Percentiles rank a stretch among this genome's conserved stretches.
Conservation (phyloP, 2,329 filamentous ascomycete genomes). For the Pseudocercospora vitis region DNA sequence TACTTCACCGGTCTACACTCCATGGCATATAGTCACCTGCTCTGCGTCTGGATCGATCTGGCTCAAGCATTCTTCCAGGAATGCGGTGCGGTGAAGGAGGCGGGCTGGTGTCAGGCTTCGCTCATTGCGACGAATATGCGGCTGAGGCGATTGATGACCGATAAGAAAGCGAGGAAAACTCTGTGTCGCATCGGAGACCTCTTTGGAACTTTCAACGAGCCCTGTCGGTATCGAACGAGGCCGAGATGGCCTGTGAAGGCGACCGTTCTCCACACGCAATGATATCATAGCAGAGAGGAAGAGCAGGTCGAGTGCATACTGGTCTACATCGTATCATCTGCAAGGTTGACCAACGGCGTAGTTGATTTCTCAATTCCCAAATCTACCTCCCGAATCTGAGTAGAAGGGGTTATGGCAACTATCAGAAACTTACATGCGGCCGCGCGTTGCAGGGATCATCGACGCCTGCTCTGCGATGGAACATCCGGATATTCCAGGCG, state of each 20-base stretch:
- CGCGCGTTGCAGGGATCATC: no score
- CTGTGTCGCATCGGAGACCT: slow-evolving; percentile 18
- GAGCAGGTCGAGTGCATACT: no score
- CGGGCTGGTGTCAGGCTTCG: slow-evolving; percentile 18
- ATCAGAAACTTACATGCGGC: no score
- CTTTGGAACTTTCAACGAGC: slow-evolving; percentile 11
- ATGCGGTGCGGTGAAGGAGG: slow-evolving; percentile 11
- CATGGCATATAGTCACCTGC: slow-evolving; percentile 12
- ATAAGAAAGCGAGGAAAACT: slow-evolving; percentile 2
- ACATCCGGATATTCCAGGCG: no score
- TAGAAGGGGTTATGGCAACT: no score
- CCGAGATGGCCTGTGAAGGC: neutral
- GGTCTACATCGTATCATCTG: no score
- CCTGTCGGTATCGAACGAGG: slow-evolving; percentile 15
- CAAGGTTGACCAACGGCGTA: no score
- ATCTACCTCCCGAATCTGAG: no score
- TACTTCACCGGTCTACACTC: slow-evolving; percentile 19
- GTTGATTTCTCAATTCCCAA: no score
- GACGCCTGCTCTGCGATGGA: no score
- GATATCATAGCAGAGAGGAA: no score
- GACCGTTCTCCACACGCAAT: no score
- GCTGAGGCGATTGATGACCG: neutral
- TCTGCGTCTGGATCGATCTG: slow-evolving; percentile 17
- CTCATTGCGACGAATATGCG: slow-evolving; percentile 17
- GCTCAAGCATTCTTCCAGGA: slow-evolving; percentile 17